Base-by-base conservation (phyloP, 2,329 filamentous ascomycete species). In the Exophiala sp. region DNA sequence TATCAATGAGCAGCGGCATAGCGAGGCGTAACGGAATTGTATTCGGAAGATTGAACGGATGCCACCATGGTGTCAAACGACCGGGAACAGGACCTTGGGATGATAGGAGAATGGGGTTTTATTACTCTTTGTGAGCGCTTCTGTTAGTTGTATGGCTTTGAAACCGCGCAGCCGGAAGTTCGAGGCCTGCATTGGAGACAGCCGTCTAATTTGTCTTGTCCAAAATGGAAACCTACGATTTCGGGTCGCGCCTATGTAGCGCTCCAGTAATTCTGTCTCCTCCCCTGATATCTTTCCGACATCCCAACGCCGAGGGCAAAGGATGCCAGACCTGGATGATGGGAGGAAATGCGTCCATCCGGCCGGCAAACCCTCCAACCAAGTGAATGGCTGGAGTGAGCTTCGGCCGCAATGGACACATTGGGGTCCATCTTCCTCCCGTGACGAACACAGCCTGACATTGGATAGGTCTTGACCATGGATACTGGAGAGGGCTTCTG, bases 391-490 rank as follows among this genome's bases (percentile, higher is more conserved):
- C 29, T 48, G 38, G 39, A 21, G 13, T 43, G 30, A 43, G 19
- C 35, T n/a, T 40, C 23, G 19, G 27, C 35, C 39, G 14, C 7
- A 19, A 37, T 16, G 14, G 38, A 41, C 9, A 4, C 38, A 23
- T 41, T 10, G 22, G 35, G 27, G 35, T 68, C 53, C 54, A 64
- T 70, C 58, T 70, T 48, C 67, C 67, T 70, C 66, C 60, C 60
- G 52, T 70, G 66, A 70, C 67, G 68, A 70, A 69, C 66, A 70
- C 66, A 70, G 64, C 58, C 65, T 62, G 64, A 68, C 67, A 70
- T 66, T 62, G 66, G 8, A 14, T 23, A 57, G 56, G 64, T 66
- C 66, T 60, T 63, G 64, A 64, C 65, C 66, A 66, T 69, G 68
- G 64, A 70, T 70, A 70, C 66, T 68, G 58, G 65, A 65, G 67